Evolutionary conservation across 176 grass and related monocot genomes (phyloP).

Genomic region (Tillandsia fasciculata): DNA sequence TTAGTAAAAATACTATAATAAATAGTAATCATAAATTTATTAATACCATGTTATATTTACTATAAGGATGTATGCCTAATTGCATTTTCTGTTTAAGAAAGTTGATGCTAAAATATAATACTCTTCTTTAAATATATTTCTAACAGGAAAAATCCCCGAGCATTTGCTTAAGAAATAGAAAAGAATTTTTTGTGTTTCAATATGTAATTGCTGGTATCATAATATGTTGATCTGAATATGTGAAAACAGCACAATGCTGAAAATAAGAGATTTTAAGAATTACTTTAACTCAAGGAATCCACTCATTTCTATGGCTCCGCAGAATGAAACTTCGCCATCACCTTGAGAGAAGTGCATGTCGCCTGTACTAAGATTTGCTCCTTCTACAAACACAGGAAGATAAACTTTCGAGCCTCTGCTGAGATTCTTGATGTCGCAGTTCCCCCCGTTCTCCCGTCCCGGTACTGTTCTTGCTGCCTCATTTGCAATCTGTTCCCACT

Average conservation of each 20-base stretch:
- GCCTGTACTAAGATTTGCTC: slow-evolving; percentile 80
- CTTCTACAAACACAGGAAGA: slow-evolving; percentile 87
- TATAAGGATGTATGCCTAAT: too few relatives aligned
- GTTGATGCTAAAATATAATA: too few relatives aligned
- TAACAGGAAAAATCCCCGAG: too few relatives aligned
- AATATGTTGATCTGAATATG: not conserved
- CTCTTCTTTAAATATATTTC: too few relatives aligned
- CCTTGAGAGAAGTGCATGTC: slow-evolving; percentile 96
- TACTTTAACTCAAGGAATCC: slow-evolving; percentile 98
- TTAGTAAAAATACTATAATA: too few relatives aligned
- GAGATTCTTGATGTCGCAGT: slow-evolving; percentile 93
- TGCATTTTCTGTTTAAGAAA: too few relatives aligned
- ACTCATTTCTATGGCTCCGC: slow-evolving; percentile 99
- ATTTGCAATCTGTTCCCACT: slow-evolving; percentile 66
- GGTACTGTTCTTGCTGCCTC: slow-evolving; percentile 88
- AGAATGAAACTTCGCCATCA: slow-evolving; percentile 83
- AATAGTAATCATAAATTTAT: too few relatives aligned
- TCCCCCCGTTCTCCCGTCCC: slow-evolving; percentile 84
- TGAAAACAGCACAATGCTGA: slow-evolving; percentile 6
- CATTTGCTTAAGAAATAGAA: too few relatives aligned
- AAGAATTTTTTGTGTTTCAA: too few relatives aligned
- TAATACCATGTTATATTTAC: too few relatives aligned
- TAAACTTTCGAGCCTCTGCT: slow-evolving; percentile 93
- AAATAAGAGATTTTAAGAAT: slow-evolving; percentile 20
- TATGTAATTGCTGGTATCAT: too few relatives aligned